These are phyloP conservation scores for Pseudonitzschia multistriata DNA, from an alignment of 108 stramenopile species.

Conservation along the genomic window DNA sequence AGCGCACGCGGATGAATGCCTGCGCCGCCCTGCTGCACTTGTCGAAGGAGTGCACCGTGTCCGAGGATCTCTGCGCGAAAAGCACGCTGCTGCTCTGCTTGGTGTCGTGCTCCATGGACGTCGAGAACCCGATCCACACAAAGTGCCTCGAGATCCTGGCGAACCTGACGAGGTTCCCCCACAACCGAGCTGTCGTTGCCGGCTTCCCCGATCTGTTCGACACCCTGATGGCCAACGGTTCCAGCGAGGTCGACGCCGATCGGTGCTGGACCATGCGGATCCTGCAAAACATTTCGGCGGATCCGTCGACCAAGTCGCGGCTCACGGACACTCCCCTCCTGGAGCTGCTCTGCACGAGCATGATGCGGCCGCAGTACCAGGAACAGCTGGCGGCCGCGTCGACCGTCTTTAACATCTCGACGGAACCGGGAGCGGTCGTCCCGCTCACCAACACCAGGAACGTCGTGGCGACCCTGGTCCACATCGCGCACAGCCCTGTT, in stretches of 20 bases:
- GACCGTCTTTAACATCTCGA: conserved; percentile 72
- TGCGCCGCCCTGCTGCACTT: conserved; percentile 81
- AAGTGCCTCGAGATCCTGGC: conserved; percentile 85
- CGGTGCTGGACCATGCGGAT: conserved; percentile 68
- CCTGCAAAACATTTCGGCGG: conserved; percentile 76
- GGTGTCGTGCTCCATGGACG: conserved; percentile 39
- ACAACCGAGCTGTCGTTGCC: conserved; percentile 55
- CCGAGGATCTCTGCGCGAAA: conserved; percentile 45
- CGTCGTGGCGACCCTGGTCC: conserved; percentile 77
- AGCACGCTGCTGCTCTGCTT: conserved; percentile 43
- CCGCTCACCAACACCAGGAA: conserved; percentile 79
- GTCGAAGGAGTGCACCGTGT: conserved; percentile 73
- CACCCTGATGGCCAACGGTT: conserved; percentile 43
- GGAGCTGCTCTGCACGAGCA: conserved; percentile 53
- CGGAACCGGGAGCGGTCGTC: conserved; percentile 79
- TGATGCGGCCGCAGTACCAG: conserved; percentile 57
- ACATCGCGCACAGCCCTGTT: conserved; percentile 67
- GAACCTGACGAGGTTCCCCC: conserved; percentile 74
- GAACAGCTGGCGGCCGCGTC: conserved; percentile 75
- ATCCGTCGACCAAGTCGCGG: conserved; percentile 53
- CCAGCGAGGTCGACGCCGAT: conserved; percentile 37
- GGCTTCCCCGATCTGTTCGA: conserved; percentile 47
- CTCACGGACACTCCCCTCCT: conserved; percentile 55
- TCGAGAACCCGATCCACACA: conserved; percentile 66
- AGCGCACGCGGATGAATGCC: conserved; percentile 60